Percentiles rank a stretch among this genome's conserved stretches.
Evolutionary conservation across 805 yeast genomes (phyloP).

Genomic region (Cyberlindnera euphorbiiphila): DNA sequence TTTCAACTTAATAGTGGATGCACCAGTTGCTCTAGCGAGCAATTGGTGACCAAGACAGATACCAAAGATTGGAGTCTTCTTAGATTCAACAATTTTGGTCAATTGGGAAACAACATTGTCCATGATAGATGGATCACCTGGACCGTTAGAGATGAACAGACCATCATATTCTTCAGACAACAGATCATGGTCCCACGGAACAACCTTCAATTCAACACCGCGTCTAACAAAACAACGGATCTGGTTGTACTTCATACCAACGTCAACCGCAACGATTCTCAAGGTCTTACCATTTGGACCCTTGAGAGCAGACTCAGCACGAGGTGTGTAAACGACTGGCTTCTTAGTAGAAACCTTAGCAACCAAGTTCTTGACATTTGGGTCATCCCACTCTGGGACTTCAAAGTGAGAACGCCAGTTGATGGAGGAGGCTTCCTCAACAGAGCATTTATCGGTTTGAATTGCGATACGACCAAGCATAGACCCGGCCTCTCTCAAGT

Average conservation of each 20-base stretch:
- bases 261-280: constrained; percentile 88
- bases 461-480: constrained; percentile 85
- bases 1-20: constrained; percentile 84
- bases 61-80: constrained; percentile 90
- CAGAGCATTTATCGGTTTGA: constrained; percentile 40
- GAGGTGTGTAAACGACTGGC: constrained; percentile 76
- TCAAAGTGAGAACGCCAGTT: constrained; percentile 64
- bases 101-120: constrained; percentile 60
- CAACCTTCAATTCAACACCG: constrained; percentile 94
- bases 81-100: constrained; percentile 51
- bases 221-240: constrained; percentile 94
- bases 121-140: constrained; percentile 96
- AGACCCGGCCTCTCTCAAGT: constrained; percentile 87
- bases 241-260: constrained; percentile 97
- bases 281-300: constrained; percentile 73
- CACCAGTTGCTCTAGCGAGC: constrained; percentile 93
- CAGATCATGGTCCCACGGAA: constrained; percentile 93
- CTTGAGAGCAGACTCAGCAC: constrained; percentile 45
- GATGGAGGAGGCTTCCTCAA: constrained; percentile 30
- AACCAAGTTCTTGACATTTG: constrained; percentile 87
- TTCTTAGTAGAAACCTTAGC: constrained; percentile 80
- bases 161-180: constrained; percentile 85
- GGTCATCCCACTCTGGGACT: constrained; percentile 88
- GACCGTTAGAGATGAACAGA: constrained; percentile 95
- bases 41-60: constrained; percentile 98